phyloP scores from a whole-genome alignment of 1,284 basidiomycete species.

The Pseudozyma pruni region DNA sequence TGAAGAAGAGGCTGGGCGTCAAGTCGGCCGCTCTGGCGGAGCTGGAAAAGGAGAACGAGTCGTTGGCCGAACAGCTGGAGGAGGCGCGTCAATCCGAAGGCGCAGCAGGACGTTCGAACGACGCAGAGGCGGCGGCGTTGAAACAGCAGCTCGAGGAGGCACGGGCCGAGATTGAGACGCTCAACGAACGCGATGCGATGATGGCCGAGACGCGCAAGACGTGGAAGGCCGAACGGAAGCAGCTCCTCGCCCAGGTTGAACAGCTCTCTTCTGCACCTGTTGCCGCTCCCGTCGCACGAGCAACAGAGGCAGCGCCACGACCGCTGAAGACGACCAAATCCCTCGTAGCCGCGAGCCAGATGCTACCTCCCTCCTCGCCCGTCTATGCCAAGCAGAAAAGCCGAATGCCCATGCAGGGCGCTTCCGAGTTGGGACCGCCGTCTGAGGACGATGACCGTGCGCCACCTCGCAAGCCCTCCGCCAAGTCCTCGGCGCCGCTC shows the following conservation, averaged over 20 bases:
- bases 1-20: constrained; percentile 28
- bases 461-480: constrained; percentile 8
- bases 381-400: constrained; percentile 38
- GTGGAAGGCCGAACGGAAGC: constrained; percentile 43
- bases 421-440: constrained; percentile 34
- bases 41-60: constrained; percentile 28
- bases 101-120: neutral
- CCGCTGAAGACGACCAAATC: constrained; percentile 13
- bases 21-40: constrained; percentile 21
- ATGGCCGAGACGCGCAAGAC: constrained; percentile 44
- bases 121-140: constrained; percentile 2
- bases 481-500: constrained; percentile 27
- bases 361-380: constrained; percentile 34
- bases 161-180: constrained; percentile 26
- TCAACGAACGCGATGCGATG: constrained; percentile 38
- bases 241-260: constrained; percentile 27
- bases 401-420: constrained; percentile 45
- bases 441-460: constrained; percentile 36
- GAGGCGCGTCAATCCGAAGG: constrained; percentile 14
- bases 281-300: constrained; percentile 1
- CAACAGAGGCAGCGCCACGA: neutral
- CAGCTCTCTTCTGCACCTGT: constrained; percentile 22
- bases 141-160: constrained; percentile 24
- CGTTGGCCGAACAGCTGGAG: constrained; percentile 20
- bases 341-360: constrained; percentile 6